Evolutionary conservation across 2,329 filamentous ascomycete genomes (phyloP), one percentile per base, ranked within the genome.

Genomic region (Macrophomina pseudophaseolina): DNA sequence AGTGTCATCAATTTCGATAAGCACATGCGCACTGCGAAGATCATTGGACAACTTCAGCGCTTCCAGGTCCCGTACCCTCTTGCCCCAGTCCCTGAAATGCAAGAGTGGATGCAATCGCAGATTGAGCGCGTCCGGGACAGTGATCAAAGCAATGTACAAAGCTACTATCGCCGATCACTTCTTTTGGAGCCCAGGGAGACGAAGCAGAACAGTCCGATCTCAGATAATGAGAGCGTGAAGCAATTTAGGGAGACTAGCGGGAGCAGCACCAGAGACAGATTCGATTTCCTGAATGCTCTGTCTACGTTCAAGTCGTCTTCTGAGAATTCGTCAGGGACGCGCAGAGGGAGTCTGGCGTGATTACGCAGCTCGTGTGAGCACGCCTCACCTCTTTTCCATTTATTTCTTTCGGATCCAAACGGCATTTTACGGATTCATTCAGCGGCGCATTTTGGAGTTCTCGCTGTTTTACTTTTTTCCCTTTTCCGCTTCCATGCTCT

Each of bases 1-100:
- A 88, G 89, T 0, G 92, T 98, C 38, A 93, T 99, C 84, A 99
- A 99, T 80, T 98, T 97, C 73, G 94, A 98, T 83, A 98, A 98
- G 81, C 93, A 98, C 77, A 91, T 89, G 73, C 92, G 93, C 72
- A 98, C 94, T 2, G 94, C 94, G 53, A 95, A 94, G 80, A 96
- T 98, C 75, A 97, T 99, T 73, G 92, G 92, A 69, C 94, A 98
- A 73, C 86, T 99, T 7, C 95, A 99, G 78, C 90, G 94, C 18
- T 98, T 98, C 82, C 95, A 99, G 79, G 92, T 97, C 23, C 93
- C 94, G 0, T 98, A 98, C 77, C 87, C 90, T 6, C 86, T 99
- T 18, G 86, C 86, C 1, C 91, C 95, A 74, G 84, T 98, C 4
- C 88, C 91, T 0, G 94, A 98, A 72, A 86, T 99, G 76, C 94